A percentile compares a stretch with the other conserved stretches of the same genome.
Evolutionary conservation across 2,329 filamentous ascomycete genomes (phyloP).

Genomic region (Berkeleyomyces basicola): DNA sequence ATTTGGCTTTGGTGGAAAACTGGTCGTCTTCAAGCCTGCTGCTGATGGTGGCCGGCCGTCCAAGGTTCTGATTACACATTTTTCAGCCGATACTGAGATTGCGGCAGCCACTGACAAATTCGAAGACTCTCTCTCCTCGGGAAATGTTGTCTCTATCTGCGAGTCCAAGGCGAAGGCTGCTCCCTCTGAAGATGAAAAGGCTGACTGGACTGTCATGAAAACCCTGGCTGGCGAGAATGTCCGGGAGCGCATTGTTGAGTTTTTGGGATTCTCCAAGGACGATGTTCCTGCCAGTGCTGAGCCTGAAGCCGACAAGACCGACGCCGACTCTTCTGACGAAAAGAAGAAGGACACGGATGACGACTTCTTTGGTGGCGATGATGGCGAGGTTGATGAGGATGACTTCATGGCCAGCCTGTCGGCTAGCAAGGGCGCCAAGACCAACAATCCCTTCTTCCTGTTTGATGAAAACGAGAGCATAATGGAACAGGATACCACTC

Average conservation of each 20-base stretch:
- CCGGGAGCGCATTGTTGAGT: constrained; percentile 71
- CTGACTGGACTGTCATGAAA: constrained; percentile 89
- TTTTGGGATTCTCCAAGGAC: constrained; percentile 69
- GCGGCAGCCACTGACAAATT: constrained; percentile 75
- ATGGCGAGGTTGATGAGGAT: constrained; percentile 51
- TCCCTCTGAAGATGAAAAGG: constrained; percentile 77
- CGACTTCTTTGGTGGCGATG: constrained; percentile 60
- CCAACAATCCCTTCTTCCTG: constrained; percentile 84
- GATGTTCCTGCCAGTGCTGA: constrained; percentile 11
- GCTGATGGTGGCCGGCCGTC: constrained; percentile 52
- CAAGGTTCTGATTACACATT: constrained; percentile 70
- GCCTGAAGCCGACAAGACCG: constrained; percentile 18
- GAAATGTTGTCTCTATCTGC: constrained; percentile 64
- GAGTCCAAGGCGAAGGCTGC: constrained; percentile 59
- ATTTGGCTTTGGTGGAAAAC: constrained; percentile 90
- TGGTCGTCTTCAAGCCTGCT: constrained; percentile 50
- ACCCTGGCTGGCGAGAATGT: constrained; percentile 58
- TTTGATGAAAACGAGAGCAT: constrained; percentile 69
- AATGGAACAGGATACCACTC: constrained; percentile 74
- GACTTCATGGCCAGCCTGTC: constrained; percentile 75
- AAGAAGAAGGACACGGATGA: constrained; percentile 49
- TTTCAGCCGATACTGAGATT: constrained; percentile 72
- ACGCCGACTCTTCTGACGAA: constrained; percentile 22
- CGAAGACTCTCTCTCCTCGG: constrained; percentile 62
- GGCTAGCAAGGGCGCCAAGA: constrained; percentile 80